These are phyloP conservation scores for Sporothrix mexicana DNA, from an alignment of 2,329 filamentous ascomycete genomes.

Conservation along the genomic window DNA sequence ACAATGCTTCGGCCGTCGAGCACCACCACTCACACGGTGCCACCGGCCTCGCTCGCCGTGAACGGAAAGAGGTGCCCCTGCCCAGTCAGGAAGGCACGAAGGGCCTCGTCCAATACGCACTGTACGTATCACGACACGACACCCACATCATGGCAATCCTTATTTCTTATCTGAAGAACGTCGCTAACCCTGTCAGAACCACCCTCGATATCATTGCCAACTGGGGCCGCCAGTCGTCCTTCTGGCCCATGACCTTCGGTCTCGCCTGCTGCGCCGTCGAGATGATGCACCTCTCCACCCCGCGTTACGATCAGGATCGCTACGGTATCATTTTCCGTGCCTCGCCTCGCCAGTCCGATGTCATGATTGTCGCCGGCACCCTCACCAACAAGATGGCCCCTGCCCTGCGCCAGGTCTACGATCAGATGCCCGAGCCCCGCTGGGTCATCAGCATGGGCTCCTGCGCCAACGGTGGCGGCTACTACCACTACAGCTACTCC, in stretches of 20 bases:
- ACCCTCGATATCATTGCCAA: constrained; percentile 80
- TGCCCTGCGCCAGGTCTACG: constrained; percentile 86
- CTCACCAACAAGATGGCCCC: constrained; percentile 97
- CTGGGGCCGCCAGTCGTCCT: constrained; percentile 82
- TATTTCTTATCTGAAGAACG: background rate
- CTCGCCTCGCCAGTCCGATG: constrained; percentile 84
- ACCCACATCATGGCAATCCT: background rate
- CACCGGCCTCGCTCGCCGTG: constrained; percentile 57
- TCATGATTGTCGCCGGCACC: constrained; percentile 93
- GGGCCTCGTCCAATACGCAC: constrained; percentile 80
- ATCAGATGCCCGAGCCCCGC: constrained; percentile 91
- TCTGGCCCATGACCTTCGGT: constrained; percentile 89
- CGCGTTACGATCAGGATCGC: constrained; percentile 87
- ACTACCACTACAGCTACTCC: constrained; percentile 75
- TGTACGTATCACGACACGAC: constrained; percentile 63
- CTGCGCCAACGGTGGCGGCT: constrained; percentile 74
- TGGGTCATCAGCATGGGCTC: constrained; percentile 79
- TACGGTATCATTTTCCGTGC: constrained; percentile 90
- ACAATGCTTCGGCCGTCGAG: constrained; percentile 61
- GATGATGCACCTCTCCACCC: constrained; percentile 91
- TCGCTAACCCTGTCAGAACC: constrained; percentile 57
- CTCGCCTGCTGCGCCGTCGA: constrained; percentile 89
- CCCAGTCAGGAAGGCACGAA: constrained; percentile 81
- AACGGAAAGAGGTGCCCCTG: constrained; percentile 74
- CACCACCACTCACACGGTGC: constrained; percentile 51